phyloP scores from a whole-genome alignment of 2,329 filamentous ascomycete species.

The Didymella arachidicola region DNA sequence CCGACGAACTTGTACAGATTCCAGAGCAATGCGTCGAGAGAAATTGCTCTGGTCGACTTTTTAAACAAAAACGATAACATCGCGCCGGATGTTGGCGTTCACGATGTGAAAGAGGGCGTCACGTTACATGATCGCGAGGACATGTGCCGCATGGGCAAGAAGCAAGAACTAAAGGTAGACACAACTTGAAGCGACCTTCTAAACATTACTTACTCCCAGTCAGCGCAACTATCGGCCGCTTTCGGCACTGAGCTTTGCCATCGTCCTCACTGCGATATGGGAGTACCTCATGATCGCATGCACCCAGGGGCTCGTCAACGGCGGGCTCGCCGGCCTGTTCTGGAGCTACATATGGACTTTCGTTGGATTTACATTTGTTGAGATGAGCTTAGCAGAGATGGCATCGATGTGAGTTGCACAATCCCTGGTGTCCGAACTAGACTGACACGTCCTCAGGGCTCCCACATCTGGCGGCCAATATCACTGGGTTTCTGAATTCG shows the following conservation, averaged over 20 bases:
- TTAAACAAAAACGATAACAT: neutral
- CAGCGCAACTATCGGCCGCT: slow-evolving; percentile 23
- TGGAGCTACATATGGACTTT: slow-evolving; percentile 46
- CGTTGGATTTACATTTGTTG: slow-evolving; percentile 45
- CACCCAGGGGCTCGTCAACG: slow-evolving; percentile 35
- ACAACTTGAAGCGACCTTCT: neutral
- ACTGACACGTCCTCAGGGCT: slow-evolving; percentile 28
- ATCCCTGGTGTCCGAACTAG: neutral
- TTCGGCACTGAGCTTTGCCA: slow-evolving; percentile 27
- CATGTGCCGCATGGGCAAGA: slow-evolving; percentile 38
- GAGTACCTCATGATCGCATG: slow-evolving; percentile 25
- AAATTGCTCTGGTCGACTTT: slow-evolving; percentile 8
- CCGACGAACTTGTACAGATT: slow-evolving; percentile 1
- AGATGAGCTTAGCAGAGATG: slow-evolving; percentile 44
- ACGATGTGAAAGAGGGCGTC: slow-evolving; percentile 6
- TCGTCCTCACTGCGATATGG: slow-evolving; percentile 26
- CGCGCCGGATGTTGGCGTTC: neutral
- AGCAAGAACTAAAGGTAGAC: slow-evolving; percentile 28
- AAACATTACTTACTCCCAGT: slow-evolving; percentile 1
- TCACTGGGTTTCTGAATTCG: slow-evolving; percentile 48
- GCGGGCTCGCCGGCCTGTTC: slow-evolving; percentile 47
- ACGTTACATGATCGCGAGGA: slow-evolving; percentile 25
- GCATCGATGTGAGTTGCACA: slow-evolving; percentile 40
- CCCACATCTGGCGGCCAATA: slow-evolving; percentile 47
- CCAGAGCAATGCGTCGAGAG: slow-evolving; percentile 1